These are phyloP conservation scores for Fomitopsis pinicola DNA, from an alignment of 1,284 basidiomycete species.

Conservation along the genomic window DNA sequence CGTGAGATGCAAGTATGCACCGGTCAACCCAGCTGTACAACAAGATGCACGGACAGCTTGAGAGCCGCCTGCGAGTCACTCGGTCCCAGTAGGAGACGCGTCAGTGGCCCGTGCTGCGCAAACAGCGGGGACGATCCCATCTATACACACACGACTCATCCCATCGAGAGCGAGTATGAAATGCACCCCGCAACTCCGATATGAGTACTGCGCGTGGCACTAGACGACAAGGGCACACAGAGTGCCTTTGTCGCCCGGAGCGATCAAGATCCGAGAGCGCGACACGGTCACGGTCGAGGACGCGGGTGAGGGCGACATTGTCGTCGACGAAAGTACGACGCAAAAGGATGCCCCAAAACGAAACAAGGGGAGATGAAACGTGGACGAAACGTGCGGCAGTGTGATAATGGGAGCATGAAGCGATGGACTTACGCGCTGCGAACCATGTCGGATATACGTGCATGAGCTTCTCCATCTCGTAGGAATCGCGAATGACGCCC, in stretches of 20 bases:
- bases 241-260: neutral
- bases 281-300: neutral
- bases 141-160: neutral
- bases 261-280: neutral
- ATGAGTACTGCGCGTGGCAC: neutral
- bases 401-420: neutral
- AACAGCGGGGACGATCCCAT: neutral
- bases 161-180: neutral
- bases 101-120: constrained; percentile 1
- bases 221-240: neutral
- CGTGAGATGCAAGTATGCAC: no score
- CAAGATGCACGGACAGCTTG: no score
- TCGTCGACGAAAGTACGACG: neutral
- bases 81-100: neutral
- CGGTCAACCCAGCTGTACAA: no score
- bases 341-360: constrained; percentile 1
- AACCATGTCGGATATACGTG: constrained; percentile 39
- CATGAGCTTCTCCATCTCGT: constrained; percentile 62
- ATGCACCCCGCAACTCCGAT: neutral
- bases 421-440: constrained; percentile 37
- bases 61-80: no score
- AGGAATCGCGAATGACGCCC: constrained; percentile 46
- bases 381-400: neutral
- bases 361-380: neutral
- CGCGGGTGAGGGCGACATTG: neutral